Evolutionary conservation across 1,284 basidiomycete genomes (phyloP).

Genomic region (Trametes polyzona): DNA sequence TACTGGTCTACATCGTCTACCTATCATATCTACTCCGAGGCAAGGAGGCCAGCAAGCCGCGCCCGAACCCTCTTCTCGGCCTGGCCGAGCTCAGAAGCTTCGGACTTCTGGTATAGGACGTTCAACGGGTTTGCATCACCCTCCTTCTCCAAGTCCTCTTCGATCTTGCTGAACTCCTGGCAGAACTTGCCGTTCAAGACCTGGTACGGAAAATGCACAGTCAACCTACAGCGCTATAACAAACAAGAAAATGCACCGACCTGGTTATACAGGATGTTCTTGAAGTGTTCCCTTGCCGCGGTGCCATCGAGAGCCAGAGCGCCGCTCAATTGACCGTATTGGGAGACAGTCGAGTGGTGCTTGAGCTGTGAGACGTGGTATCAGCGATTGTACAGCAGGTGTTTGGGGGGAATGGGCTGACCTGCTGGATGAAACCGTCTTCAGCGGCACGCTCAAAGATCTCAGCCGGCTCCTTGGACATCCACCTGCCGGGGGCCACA

Average conservation of each 20-base stretch:
- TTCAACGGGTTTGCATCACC: constrained; percentile 60
- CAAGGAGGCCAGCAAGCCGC: constrained; percentile 48
- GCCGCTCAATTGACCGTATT: constrained; percentile 64
- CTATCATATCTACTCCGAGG: constrained; percentile 32
- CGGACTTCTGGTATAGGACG: constrained; percentile 53
- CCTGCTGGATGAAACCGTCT: constrained; percentile 65
- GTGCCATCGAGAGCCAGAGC: constrained; percentile 58
- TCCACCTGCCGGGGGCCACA: constrained; percentile 52
- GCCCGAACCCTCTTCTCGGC: constrained; percentile 62
- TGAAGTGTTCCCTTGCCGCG: constrained; percentile 53
- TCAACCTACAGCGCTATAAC: too few species aligned
- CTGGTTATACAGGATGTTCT: constrained; percentile 61
- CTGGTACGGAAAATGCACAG: too few species aligned
- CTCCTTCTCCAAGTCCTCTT: constrained; percentile 61
- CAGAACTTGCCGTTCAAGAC: constrained; percentile 65
- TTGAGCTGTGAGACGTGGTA: constrained; percentile 49
- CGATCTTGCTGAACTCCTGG: constrained; percentile 57
- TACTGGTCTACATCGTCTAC: neutral
- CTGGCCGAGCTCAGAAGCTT: constrained; percentile 56
- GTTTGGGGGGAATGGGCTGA: too few species aligned
- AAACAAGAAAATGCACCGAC: too few species aligned
- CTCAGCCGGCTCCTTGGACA: constrained; percentile 75
- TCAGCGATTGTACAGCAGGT: neutral
- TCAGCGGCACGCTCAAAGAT: constrained; percentile 71
- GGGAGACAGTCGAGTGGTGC: constrained; percentile 64